phyloP scores from a whole-genome alignment of 495 filamentous ascomycete species.

The Penicillium argentinense region DNA sequence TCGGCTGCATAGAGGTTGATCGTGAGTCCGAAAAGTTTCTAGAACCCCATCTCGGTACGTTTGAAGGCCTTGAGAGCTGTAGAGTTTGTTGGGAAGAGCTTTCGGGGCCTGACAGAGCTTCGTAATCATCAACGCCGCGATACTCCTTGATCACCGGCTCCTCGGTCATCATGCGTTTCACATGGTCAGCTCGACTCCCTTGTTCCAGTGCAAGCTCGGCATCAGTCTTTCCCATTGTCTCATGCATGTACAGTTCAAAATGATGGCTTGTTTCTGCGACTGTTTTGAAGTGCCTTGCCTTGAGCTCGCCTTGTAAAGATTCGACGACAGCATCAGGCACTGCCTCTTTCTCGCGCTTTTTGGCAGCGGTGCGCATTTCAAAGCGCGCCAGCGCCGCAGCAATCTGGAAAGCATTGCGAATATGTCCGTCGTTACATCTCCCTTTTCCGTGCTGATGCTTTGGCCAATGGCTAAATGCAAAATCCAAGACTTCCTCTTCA shows the following conservation, averaged over 20 bases:
- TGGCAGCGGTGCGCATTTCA: not conserved
- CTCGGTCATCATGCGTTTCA: not conserved
- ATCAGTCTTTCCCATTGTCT: conserved; percentile 1
- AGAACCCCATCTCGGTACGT: not conserved
- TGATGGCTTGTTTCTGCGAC: conserved; percentile 4
- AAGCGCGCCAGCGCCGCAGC: conserved; percentile 1
- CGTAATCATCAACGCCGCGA: not conserved
- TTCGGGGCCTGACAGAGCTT: not conserved
- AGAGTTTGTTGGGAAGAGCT: not conserved
- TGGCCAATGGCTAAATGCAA: not conserved
- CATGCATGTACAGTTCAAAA: conserved; percentile 1
- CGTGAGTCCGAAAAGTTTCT: too few relatives aligned
- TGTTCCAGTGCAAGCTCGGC: conserved; percentile 1
- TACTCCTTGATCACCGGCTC: not conserved
- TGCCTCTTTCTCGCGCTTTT: not conserved
- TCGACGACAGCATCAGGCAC: not conserved
- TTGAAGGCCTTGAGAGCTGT: not conserved
- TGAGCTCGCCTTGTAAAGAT: not conserved
- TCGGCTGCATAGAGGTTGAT: too few relatives aligned
- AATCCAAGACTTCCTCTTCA: conserved; percentile 3
- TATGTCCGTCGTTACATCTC: conserved; percentile 4
- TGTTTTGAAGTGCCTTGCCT: conserved; percentile 1
- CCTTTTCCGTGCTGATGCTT: not conserved
- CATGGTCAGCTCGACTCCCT: not conserved
- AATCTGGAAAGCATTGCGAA: conserved; percentile 8